phyloP scores from a whole-genome alignment of 1,139 yeast genomes.

The Pichia sp. region DNA sequence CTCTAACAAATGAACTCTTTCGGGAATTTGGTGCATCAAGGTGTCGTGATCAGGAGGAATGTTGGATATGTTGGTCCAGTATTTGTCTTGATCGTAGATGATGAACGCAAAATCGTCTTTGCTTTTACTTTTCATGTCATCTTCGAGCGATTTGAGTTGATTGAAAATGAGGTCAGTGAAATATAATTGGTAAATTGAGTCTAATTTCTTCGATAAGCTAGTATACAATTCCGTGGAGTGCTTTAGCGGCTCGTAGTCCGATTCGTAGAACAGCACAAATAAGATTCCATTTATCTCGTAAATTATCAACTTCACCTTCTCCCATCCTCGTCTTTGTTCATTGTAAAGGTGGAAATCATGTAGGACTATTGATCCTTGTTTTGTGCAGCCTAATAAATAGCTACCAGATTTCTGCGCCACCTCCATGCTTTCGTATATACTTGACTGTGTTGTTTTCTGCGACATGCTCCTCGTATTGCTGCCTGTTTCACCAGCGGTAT shows the following conservation, averaged over 20 bases:
- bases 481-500: background rate
- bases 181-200: constrained; percentile 28
- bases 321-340: background rate
- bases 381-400: constrained; percentile 25
- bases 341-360: constrained; percentile 18
- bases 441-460: background rate
- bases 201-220: constrained; percentile 38
- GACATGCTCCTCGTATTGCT: constrained; percentile 4
- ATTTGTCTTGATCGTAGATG: constrained; percentile 13
- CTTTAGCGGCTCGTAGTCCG: constrained; percentile 1
- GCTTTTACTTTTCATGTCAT: constrained; percentile 9
- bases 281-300: constrained; percentile 31
- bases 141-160: constrained; percentile 25
- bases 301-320: constrained; percentile 19
- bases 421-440: constrained; percentile 15
- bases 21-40: constrained; percentile 10
- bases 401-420: constrained; percentile 22
- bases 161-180: constrained; percentile 26
- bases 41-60: constrained; percentile 16
- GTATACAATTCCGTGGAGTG: constrained; percentile 17
- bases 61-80: constrained; percentile 13
- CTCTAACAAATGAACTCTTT: constrained; percentile 6
- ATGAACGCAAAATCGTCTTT: constrained; percentile 10
- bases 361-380: constrained; percentile 18
- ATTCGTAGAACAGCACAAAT: constrained; percentile 22